Percentiles rank a stretch among this genome's conserved stretches.
phyloP scores from a whole-genome alignment of 2,329 filamentous ascomycete genomes.

The Calonectria hawksworthii region DNA sequence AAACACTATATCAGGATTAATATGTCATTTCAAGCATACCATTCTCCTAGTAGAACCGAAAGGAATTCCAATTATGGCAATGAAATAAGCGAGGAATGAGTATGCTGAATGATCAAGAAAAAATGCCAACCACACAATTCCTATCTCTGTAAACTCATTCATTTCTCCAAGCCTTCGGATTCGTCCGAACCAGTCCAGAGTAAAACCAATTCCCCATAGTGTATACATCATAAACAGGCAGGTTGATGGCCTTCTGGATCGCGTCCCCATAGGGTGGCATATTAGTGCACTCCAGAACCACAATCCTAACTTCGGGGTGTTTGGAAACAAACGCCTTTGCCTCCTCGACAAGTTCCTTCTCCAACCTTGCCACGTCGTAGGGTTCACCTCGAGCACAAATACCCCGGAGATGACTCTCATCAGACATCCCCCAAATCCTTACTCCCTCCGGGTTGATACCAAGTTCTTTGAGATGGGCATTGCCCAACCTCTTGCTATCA shows the following conservation, averaged over 20 bases:
- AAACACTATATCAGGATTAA: neutral
- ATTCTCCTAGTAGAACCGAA: neutral
- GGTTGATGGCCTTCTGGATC: conserved; percentile 46
- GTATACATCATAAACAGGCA: conserved; percentile 54
- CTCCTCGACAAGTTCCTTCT: conserved; percentile 39
- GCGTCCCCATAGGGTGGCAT: conserved; percentile 52
- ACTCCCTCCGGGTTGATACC: conserved; percentile 37
- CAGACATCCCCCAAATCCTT: conserved; percentile 42
- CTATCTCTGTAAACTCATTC: neutral
- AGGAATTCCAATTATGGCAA: neutral
- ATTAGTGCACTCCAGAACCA: conserved; percentile 52
- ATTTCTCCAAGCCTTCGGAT: conserved; percentile 19
- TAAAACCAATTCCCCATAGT: conserved; percentile 54
- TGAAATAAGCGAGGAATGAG: neutral
- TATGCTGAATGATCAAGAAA: neutral
- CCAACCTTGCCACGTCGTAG: conserved; percentile 37
- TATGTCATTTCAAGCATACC: neutral
- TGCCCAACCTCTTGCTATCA: conserved; percentile 42
- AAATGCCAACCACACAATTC: neutral
- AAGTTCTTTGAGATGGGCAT: conserved; percentile 37
- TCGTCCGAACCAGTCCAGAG: conserved; percentile 43
- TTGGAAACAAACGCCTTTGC: conserved; percentile 29
- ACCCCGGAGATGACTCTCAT: conserved; percentile 37
- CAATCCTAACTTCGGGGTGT: conserved; percentile 36
- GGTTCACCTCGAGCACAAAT: conserved; percentile 32